These are phyloP conservation scores for Hemileia vastatrix DNA, from an alignment of 1,284 basidiomycete genomes.

Conservation along the genomic window DNA sequence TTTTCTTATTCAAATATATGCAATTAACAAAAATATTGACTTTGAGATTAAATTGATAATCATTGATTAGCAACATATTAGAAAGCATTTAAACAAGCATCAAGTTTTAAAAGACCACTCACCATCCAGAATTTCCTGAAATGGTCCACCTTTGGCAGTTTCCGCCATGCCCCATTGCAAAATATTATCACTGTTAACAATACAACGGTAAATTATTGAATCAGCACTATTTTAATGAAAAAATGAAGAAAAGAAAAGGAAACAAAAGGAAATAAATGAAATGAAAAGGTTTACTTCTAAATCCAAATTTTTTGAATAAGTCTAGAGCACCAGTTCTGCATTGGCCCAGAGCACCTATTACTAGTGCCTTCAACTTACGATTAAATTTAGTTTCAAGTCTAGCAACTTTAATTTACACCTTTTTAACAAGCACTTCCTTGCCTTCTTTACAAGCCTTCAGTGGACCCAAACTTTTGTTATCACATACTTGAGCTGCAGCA, in stretches of 20 bases:
- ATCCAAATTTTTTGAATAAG: constrained; percentile 89
- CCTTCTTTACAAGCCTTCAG: constrained; percentile 67
- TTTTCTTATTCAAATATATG: constrained; percentile 86
- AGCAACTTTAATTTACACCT: constrained; percentile 47
- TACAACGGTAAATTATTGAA: not conserved
- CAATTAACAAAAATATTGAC: constrained; percentile 99
- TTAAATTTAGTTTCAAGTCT: constrained; percentile 51
- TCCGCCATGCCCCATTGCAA: constrained; percentile 96
- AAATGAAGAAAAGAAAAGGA: not conserved
- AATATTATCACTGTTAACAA: constrained; percentile 67
- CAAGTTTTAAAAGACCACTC: not conserved
- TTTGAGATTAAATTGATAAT: not conserved
- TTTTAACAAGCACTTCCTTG: constrained; percentile 63
- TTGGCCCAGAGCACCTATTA: constrained; percentile 90
- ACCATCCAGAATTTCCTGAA: constrained; percentile 77
- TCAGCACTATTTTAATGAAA: no score
- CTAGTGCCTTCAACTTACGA: constrained; percentile 73
- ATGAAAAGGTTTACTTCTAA: constrained; percentile 40
- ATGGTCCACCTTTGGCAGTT: constrained; percentile 94
- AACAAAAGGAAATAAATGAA: not conserved
- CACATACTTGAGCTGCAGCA: constrained; percentile 55
- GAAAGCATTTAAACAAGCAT: not conserved
- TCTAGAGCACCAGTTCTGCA: constrained; percentile 96
- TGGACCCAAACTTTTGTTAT: constrained; percentile 51
- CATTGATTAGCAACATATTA: not conserved